Evolutionary conservation across 805 yeast genomes (phyloP).

Genomic region (Nakazawaea peltata): DNA sequence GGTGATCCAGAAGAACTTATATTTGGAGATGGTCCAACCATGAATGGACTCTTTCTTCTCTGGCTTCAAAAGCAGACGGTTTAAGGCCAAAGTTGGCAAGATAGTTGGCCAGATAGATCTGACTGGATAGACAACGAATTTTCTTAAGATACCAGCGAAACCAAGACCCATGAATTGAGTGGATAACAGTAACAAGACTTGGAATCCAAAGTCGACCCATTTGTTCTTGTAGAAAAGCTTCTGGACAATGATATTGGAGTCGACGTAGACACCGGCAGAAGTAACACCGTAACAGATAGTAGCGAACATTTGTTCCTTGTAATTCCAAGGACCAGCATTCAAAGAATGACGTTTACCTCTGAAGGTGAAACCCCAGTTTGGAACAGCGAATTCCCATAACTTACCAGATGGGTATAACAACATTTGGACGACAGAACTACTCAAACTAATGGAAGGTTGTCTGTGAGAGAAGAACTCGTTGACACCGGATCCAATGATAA

Average conservation of each 20-base stretch:
- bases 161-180: constrained; percentile 62
- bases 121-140: constrained; percentile 44
- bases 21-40: constrained; percentile 27
- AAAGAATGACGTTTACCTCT: constrained; percentile 32
- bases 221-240: constrained; percentile 24
- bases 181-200: constrained; percentile 41
- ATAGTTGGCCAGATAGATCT: constrained; percentile 47
- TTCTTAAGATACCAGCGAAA: constrained; percentile 56
- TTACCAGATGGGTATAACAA: constrained; percentile 38
- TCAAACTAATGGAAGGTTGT: constrained; percentile 38
- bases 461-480: constrained; percentile 52
- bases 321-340: constrained; percentile 60
- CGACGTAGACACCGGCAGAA: constrained; percentile 24
- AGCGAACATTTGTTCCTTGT: constrained; percentile 59
- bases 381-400: constrained; percentile 23
- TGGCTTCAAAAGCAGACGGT: constrained; percentile 33
- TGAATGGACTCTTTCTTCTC: constrained; percentile 24
- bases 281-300: constrained; percentile 35
- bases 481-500: constrained; percentile 43
- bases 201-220: constrained; percentile 40
- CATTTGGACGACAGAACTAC: constrained; percentile 36
- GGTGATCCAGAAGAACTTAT: constrained; percentile 25
- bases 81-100: constrained; percentile 40
- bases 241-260: constrained; percentile 26
- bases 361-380: constrained; percentile 31